These are phyloP conservation scores for Amanita exitialis DNA, from an alignment of 768 basidiomycete genomes.

Conservation along the genomic window DNA sequence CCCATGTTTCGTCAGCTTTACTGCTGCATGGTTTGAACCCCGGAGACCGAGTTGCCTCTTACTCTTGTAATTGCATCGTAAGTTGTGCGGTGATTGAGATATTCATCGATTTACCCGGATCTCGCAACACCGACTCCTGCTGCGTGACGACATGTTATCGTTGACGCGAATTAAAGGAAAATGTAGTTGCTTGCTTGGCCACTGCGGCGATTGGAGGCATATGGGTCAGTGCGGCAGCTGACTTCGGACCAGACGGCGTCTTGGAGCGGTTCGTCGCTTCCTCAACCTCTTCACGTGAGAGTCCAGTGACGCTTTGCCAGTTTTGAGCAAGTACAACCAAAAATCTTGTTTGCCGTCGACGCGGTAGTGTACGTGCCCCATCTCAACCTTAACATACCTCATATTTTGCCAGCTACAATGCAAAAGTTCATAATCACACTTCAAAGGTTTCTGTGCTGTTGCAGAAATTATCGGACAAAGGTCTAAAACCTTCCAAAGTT, in stretches of 20 bases:
- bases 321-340: constrained; percentile 72
- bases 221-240: constrained; percentile 76
- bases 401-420: constrained; percentile 48
- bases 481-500: constrained; percentile 32
- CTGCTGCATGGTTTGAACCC: constrained; percentile 39
- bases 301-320: constrained; percentile 19
- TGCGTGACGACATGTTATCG: background rate
- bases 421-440: constrained; percentile 56
- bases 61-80: constrained; percentile 72
- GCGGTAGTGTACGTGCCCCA: constrained; percentile 45
- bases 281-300: constrained; percentile 2
- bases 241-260: constrained; percentile 74
- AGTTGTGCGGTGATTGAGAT: constrained; percentile 15
- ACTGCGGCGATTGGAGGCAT: constrained; percentile 67
- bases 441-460: constrained; percentile 54
- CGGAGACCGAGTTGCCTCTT: constrained; percentile 69
- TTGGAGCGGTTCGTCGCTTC: constrained; percentile 48
- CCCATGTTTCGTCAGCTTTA: constrained; percentile 48
- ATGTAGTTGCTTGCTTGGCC: constrained; percentile 57
- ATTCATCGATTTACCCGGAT: background rate
- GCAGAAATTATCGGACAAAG: constrained; percentile 32
- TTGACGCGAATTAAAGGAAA: constrained; percentile 39
- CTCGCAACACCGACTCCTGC: background rate
- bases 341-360: constrained; percentile 64
- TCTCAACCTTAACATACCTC: constrained; percentile 3